Evolutionary conservation across 495 filamentous ascomycete genomes (phyloP).

Genomic region (Annulohypoxylon stygium): DNA sequence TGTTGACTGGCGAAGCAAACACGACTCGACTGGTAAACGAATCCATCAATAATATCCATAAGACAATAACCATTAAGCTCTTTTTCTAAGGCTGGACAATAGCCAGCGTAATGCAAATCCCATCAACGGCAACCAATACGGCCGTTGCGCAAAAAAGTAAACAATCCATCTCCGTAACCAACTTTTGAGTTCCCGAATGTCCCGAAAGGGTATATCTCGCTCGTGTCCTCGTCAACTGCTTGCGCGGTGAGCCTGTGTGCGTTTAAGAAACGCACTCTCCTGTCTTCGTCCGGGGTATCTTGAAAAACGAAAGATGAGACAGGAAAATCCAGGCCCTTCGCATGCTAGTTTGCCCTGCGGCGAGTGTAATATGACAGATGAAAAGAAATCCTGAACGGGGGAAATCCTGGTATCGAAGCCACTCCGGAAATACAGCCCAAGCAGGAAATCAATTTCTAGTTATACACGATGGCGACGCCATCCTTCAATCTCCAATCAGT

Average conservation of each 20-base stretch:
- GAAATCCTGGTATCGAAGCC: conserved; percentile 48
- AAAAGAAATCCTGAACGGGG: conserved; percentile 47
- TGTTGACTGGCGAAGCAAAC: conserved; percentile 39
- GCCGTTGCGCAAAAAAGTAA: conserved; percentile 38
- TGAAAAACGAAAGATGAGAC: conserved; percentile 53
- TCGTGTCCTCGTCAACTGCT: conserved; percentile 47
- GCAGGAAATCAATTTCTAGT: conserved; percentile 48
- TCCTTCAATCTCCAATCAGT: conserved; percentile 39
- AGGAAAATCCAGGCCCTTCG: conserved; percentile 52
- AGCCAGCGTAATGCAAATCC: conserved; percentile 36
- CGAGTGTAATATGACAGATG: conserved; percentile 53
- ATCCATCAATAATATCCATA: conserved; percentile 43
- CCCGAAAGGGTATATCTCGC: conserved; percentile 46
- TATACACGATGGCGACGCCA: conserved; percentile 51
- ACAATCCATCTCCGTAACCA: conserved; percentile 34
- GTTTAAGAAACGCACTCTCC: conserved; percentile 41
- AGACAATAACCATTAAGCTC: conserved; percentile 47
- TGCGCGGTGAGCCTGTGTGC: conserved; percentile 43
- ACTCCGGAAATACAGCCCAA: conserved; percentile 50
- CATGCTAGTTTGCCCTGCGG: conserved; percentile 52
- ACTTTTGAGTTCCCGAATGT: conserved; percentile 47
- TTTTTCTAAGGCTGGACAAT: conserved; percentile 40
- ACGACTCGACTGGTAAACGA: conserved; percentile 37
- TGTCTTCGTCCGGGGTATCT: conserved; percentile 51
- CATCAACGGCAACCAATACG: conserved; percentile 24